Evolutionary conservation across 768 basidiomycete species (phyloP), one percentile per base, ranked within the genome.

Genomic region (Chlorophyllum brunneum): DNA sequence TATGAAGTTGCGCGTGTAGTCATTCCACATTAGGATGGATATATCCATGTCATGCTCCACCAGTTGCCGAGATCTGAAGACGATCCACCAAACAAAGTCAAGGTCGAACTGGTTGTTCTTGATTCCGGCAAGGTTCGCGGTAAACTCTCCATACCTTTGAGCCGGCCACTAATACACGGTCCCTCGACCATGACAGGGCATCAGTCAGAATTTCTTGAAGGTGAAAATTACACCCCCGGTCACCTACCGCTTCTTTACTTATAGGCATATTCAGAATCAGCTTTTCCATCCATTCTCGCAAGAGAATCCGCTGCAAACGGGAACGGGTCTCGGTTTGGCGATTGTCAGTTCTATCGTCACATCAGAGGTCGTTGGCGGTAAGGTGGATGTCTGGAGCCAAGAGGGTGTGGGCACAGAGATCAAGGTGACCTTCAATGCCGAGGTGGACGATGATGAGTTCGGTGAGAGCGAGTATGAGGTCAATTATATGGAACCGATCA

Each of bases 281-380:
- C 75, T 98, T 4, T 98, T 97, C 72, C 95, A 95, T 59, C 95
- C 95, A 0, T 98, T 98, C 70, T 93, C 93, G 0, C 95, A 98
- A 71, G 95, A 97, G 67, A 95, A 95, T 59, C 93, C 94, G 0
- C 66, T 95, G 4, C 92, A 95, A 61, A 85, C 92, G 1, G 94
- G 94, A 1, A 97, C 94, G 1, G 95, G 94, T 4, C 79, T 98
- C 6, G 95, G 95, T 8, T 82, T 97, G 20, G 94, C 95, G 27
- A 97, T 98, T 58, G 95, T 97, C 63, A 92, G 88, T 71, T 92
- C 87, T 59, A 97, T 97, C 57, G 81, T 95, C 31, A 82, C 81
- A 13, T 92, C 91, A 2, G 84, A 88, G 39, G 88, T 85, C 57
- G 85, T 98, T 47, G 80, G 84, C 23, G 95, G 95, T 40, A 92